phyloP scores from a whole-genome alignment of 257 asterid genomes.

The Knoxia roxburghii region DNA sequence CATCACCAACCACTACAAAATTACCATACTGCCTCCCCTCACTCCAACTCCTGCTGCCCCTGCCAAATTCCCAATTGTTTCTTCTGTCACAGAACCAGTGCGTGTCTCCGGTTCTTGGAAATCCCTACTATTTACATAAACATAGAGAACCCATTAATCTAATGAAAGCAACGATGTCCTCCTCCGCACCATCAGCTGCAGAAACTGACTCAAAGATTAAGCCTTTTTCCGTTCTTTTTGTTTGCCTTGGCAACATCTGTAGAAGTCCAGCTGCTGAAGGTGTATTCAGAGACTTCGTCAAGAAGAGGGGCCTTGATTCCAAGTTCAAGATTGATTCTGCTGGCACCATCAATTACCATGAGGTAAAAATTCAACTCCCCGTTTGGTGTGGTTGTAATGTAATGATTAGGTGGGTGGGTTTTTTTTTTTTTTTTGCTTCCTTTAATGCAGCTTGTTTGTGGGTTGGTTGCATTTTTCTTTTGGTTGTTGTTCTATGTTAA shows the following conservation, averaged over 20 bases:
- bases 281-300: constrained; percentile 69
- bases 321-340: constrained; percentile 81
- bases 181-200: constrained; percentile 39
- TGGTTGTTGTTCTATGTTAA: constrained; percentile 8
- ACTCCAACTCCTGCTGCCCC: not conserved
- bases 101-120: constrained; percentile 24
- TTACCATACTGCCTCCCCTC: constrained; percentile 25
- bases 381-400: not conserved
- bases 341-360: constrained; percentile 82
- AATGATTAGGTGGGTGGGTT: not conserved
- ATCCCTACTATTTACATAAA: constrained; percentile 7
- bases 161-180: constrained; percentile 53
- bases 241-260: constrained; percentile 95
- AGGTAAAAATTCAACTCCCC: constrained; percentile 31
- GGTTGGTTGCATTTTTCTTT: not conserved
- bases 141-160: constrained; percentile 12
- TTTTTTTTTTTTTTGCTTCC: not conserved
- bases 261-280: constrained; percentile 99
- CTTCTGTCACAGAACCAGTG: constrained; percentile 9
- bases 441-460: not conserved
- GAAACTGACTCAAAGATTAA: constrained; percentile 28
- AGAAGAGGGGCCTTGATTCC: constrained; percentile 50
- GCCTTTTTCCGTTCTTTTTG: constrained; percentile 72
- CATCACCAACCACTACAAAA: constrained; percentile 12
- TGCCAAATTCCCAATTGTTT: constrained; percentile 21